Base-by-base conservation (phyloP, 1,284 basidiomycete species). In the Marasmius fiardii region DNA sequence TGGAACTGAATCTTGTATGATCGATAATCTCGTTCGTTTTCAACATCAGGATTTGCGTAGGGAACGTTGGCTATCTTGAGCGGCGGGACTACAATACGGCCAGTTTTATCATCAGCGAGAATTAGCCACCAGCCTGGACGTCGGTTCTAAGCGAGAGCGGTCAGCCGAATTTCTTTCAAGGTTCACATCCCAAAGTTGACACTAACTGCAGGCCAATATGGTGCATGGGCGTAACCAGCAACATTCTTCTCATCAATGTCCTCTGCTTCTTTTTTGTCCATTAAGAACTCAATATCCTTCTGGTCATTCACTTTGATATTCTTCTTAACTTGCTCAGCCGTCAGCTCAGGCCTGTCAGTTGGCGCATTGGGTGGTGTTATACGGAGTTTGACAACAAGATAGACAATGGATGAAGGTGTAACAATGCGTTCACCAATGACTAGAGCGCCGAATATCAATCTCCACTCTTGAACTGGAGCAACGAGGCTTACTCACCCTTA, bases 1-100 rank as follows among this genome's bases (percentile, higher is more conserved):
- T 98, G 95, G 83, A 99, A 98, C 66, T 94, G 92, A 43, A 98
- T 76, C 68, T 90, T 92, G 77, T 92, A 95, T 33, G 88, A 83
- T 54, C 94, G 85, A 63, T 90, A 88, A 65, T 90, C 82, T 33
- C 85, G 78, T 14, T 81, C 76, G n/a, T 49, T 31, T 12, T 74
- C 71, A 47, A 77, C 72, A 54, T 76, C 76, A 0, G 81, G 69
- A 54, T 83, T 73, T 0, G 85, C 81, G 53, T 83, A 77, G 0
- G 93, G 93, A 14, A 97, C 80, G 62, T 95, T 92, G 31, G 82
- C 81, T 61, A 98, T 83, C 66, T 88, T 89, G 65, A 89, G 75
- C 0, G 97, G 97, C 34, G 94, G 93, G 1, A 99, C 93, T 51
- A 98, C 93, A 53, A 98, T 81, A 50, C 90, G 84, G 71, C 93